A percentile compares a stretch with the other conserved stretches of the same genome.
Evolutionary conservation across 208 protist species (phyloP).

Genomic region (Trichomonas vaginalis): DNA sequence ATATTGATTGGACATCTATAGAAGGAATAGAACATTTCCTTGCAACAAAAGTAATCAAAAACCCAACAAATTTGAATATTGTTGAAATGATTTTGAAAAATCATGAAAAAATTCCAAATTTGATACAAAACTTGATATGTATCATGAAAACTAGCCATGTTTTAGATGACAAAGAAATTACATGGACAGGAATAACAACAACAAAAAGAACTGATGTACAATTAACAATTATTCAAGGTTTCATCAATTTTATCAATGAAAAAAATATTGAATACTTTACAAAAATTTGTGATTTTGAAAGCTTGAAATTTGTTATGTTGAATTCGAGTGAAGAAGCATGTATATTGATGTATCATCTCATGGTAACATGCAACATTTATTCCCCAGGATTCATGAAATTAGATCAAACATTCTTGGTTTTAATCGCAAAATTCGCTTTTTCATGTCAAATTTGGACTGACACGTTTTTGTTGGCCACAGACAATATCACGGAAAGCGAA

Average conservation of each 20-base stretch:
- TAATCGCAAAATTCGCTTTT: not conserved
- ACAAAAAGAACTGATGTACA: not conserved
- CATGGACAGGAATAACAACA: not conserved
- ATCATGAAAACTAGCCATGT: not conserved
- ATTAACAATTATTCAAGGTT: not conserved
- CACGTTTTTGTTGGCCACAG: not conserved
- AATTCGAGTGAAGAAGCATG: not conserved
- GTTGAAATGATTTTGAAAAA: not conserved
- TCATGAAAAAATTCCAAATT: not conserved
- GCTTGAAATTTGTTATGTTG: not conserved
- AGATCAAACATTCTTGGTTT: not conserved
- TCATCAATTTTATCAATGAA: not conserved
- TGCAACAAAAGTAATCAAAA: not conserved
- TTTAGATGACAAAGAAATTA: not conserved
- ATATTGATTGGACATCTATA: not conserved
- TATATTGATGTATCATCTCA: not conserved
- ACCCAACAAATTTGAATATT: not conserved
- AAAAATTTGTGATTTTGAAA: not conserved
- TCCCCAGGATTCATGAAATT: not conserved
- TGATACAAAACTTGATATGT: not conserved
- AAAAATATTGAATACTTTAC: not conserved
- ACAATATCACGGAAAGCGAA: not conserved
- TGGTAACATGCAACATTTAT: not conserved
- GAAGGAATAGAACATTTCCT: not conserved
- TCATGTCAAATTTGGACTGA: not conserved